A percentile compares a stretch with the other conserved stretches of the same genome.
phyloP scores from a whole-genome alignment of 2,329 filamentous ascomycete species.

The Phialophora verrucosa region DNA sequence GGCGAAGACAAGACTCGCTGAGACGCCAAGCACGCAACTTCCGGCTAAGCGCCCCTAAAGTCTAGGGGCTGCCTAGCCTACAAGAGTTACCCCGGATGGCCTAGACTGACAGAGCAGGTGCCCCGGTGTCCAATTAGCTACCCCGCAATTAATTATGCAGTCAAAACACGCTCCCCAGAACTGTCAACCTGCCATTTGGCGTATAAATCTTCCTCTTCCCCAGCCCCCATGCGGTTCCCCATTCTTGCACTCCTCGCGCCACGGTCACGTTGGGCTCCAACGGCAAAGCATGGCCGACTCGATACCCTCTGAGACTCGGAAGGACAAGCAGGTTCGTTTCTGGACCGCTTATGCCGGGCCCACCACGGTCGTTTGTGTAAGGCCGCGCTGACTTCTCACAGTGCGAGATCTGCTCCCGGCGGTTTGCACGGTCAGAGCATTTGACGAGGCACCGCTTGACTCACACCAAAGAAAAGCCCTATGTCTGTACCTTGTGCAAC shows the following conservation, averaged over 20 bases:
- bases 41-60: background rate
- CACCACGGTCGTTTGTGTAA: background rate
- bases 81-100: background rate
- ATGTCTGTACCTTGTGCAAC: slow-evolving; percentile 19
- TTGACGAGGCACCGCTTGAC: slow-evolving; percentile 26
- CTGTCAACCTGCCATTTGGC: background rate
- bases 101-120: no score
- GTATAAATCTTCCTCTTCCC: slow-evolving; percentile 6
- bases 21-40: no score
- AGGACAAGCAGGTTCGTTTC: background rate
- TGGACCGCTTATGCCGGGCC: background rate
- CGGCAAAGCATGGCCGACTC: background rate
- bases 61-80: background rate
- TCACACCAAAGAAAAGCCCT: slow-evolving; percentile 31
- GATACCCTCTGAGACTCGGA: background rate
- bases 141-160: background rate
- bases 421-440: slow-evolving; percentile 28
- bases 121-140: background rate
- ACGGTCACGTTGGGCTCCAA: background rate
- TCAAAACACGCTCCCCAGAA: background rate
- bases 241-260: background rate
- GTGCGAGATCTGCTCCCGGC: slow-evolving; percentile 28
- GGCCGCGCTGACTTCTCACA: slow-evolving; percentile 10
- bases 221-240: slow-evolving; percentile 9
- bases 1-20: no score